These are phyloP conservation scores for Panaeolus papilionaceus DNA, from an alignment of 768 basidiomycete species.

Conservation along the genomic window DNA sequence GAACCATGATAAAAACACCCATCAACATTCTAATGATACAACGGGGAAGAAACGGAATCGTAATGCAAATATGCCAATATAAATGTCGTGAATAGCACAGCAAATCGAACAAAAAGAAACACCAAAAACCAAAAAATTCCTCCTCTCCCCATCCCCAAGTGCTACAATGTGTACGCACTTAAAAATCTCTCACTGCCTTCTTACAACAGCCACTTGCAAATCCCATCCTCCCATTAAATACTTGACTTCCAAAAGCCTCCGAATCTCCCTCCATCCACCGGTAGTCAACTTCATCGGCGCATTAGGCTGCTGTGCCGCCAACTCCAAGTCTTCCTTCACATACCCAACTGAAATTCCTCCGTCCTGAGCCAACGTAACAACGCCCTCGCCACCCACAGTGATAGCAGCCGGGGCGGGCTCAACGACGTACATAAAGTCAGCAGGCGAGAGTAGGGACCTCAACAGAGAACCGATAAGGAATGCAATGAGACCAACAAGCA, in stretches of 20 bases:
- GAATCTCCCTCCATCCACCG: conserved; percentile 85
- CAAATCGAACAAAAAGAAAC: background rate
- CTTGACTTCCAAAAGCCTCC: conserved; percentile 81
- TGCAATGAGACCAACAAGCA: conserved; percentile 84
- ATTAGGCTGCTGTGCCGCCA: conserved; percentile 47
- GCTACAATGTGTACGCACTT: background rate
- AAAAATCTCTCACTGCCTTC: conserved; percentile 56
- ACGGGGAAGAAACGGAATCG: background rate
- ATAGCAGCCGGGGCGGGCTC: background rate
- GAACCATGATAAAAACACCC: background rate
- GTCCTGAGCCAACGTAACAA: background rate
- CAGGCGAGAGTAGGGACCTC: conserved; percentile 86
- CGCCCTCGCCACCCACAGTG: background rate
- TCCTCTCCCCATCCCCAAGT: background rate
- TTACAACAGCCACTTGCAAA: conserved; percentile 84
- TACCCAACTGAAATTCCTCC: background rate
- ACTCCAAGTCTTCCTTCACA: conserved; percentile 48
- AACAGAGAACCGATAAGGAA: conserved; percentile 92
- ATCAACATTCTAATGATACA: background rate
- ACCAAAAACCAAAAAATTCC: background rate
- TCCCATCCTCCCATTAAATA: conserved; percentile 87
- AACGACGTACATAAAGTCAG: conserved; percentile 88
- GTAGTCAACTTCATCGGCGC: conserved; percentile 33
- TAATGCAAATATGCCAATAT: background rate
- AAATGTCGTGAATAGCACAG: background rate